Base-by-base conservation (phyloP, 176 grass and related monocot species). In the Leersia perrieri region DNA sequence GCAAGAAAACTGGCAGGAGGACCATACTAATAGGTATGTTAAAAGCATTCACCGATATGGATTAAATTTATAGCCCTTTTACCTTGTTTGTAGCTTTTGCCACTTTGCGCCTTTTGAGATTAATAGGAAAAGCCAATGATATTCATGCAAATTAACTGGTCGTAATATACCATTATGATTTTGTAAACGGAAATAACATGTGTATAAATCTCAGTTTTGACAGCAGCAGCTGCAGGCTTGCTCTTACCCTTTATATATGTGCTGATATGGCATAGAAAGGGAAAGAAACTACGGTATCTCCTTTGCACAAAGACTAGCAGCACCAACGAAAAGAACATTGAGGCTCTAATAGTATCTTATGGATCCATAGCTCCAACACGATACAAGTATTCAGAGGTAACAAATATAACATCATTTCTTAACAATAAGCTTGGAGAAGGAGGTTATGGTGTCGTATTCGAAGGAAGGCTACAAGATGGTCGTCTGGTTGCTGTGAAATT, bases 321-420 rank as follows among this genome's bases (percentile, higher is more conserved):
- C 30, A 53, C 0, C 11, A 70, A 9, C 7, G 62, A 75, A 51
- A 51, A 3, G 27, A 74, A 83, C 2, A 76, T 87, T 15, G 78
- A 89, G 31, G 58, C 32, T 5, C 26, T 90, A 22, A 45, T 90
- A 44, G 1, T 5, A 23, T 32, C 60, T 0, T 45, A 89, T 72
- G 78, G 88, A 69, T 86, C 88, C 1, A 49, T 94, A 5, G 69
- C 88, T 33, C 85, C 88, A 57, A 91, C 64, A 78, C 80, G 82
- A 68, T 90, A 81, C 34, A 90, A 76, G 25, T 94, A 94, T 33
- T 76, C 68, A 13, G 85, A 94, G 20, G 41, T 86, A 68, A 88
- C 61, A 35, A 84, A 80, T 63, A 90, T 94, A 35, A 91, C 88
- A 25, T 75, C 66, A 12, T 88, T 26, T 15, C 77, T 85, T 45